Evolutionary conservation across 768 basidiomycete genomes (phyloP).

Genomic region (Mycena pura): DNA sequence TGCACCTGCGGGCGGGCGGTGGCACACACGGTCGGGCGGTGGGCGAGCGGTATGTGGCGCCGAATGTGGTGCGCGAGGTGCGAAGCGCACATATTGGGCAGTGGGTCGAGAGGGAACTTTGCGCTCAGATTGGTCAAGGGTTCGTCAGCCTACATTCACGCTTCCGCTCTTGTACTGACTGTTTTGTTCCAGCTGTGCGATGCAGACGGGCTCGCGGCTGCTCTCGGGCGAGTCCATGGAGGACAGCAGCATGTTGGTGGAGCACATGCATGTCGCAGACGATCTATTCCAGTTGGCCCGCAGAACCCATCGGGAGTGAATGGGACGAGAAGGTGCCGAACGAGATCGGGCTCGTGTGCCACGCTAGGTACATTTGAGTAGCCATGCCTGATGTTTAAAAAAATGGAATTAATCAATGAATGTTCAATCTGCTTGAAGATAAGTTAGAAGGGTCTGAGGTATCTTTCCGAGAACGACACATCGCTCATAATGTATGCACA

Average conservation of each 20-base stretch:
- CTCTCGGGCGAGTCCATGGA: constrained; percentile 59
- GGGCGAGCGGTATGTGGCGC: no score
- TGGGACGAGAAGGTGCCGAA: constrained; percentile 20
- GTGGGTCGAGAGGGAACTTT: constrained; percentile 52
- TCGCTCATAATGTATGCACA: no score
- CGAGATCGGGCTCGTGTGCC: constrained; percentile 31
- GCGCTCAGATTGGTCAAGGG: constrained; percentile 49
- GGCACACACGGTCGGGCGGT: no score
- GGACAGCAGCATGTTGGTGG: constrained; percentile 51
- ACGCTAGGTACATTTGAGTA: no score
- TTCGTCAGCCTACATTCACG: constrained; percentile 14
- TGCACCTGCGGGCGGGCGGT: no score
- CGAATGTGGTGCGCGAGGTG: no score
- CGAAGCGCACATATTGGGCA: no score
- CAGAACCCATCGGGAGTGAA: constrained; percentile 32
- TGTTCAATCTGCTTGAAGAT: no score
- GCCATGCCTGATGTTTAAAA: no score
- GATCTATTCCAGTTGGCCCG: constrained; percentile 54
- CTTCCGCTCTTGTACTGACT: not conserved
- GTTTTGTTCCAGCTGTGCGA: constrained; percentile 41
- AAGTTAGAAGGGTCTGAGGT: no score
- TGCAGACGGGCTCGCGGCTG: constrained; percentile 52
- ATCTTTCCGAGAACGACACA: no score
- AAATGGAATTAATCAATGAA: no score
- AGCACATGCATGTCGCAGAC: constrained; percentile 50